phyloP scores from a whole-genome alignment of 495 filamentous ascomycete species.

The Penicillium salamii region DNA sequence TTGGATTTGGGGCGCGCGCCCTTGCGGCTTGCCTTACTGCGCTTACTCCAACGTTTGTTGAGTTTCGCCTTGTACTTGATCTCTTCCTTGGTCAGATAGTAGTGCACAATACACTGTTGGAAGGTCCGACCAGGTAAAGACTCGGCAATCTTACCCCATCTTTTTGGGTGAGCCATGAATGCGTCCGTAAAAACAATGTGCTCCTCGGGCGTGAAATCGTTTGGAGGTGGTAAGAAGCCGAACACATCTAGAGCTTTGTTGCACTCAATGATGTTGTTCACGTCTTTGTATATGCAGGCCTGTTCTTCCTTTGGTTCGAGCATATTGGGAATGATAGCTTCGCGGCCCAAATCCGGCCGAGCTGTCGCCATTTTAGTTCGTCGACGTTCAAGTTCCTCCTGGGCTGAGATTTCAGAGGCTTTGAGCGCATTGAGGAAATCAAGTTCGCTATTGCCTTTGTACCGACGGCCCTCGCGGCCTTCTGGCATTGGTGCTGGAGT shows the following conservation, averaged over 20 bases:
- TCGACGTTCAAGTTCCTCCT: conserved; percentile 68
- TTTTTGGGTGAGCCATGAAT: conserved; percentile 81
- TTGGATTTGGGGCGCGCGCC: conserved; percentile 66
- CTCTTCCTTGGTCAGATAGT: conserved; percentile 88
- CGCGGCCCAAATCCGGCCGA: conserved; percentile 73
- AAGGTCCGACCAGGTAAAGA: conserved; percentile 69
- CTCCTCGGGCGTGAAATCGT: conserved; percentile 83
- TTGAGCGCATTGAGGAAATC: conserved; percentile 75
- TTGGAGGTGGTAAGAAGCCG: conserved; percentile 68
- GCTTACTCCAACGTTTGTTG: conserved; percentile 65
- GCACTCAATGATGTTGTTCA: conserved; percentile 64
- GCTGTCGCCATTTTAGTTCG: conserved; percentile 64
- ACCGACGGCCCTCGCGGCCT: conserved; percentile 58
- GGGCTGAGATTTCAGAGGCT: conserved; percentile 72
- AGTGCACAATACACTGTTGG: conserved; percentile 88
- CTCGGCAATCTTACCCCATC: conserved; percentile 86
- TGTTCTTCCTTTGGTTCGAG: conserved; percentile 51
- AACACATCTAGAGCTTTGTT: conserved; percentile 66
- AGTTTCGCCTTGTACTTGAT: conserved; percentile 83
- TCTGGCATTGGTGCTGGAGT: conserved; percentile 48
- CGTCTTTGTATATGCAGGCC: conserved; percentile 62
- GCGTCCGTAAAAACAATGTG: conserved; percentile 71
- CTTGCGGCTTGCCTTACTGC: conserved; percentile 50
- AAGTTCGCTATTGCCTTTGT: conserved; percentile 66
- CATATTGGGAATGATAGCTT: conserved; percentile 83